These are phyloP conservation scores for Coniella lustricola DNA, from an alignment of 2,329 filamentous ascomycete species.

Conservation along the genomic window DNA sequence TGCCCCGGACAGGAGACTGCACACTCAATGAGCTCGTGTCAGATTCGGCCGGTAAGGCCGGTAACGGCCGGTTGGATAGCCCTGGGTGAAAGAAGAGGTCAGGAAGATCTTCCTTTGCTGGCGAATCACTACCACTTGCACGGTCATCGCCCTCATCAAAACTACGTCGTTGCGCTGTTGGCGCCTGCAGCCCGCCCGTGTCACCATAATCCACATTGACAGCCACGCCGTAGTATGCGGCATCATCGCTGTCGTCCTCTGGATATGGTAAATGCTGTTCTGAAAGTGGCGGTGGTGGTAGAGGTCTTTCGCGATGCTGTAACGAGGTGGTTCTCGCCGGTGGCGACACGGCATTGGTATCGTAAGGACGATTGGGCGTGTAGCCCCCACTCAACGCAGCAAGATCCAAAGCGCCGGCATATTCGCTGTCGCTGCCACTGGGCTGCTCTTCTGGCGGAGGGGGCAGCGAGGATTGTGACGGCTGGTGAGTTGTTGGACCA, in stretches of 20 bases:
- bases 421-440: slow-evolving; percentile 63
- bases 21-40: slow-evolving; percentile 50
- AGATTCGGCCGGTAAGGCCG: slow-evolving; percentile 53
- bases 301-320: slow-evolving; percentile 10
- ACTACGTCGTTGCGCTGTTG: slow-evolving; percentile 66
- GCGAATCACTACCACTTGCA: slow-evolving; percentile 57
- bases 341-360: slow-evolving; percentile 37
- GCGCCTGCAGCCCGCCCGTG: slow-evolving; percentile 81
- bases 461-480: slow-evolving; percentile 30
- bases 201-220: slow-evolving; percentile 80
- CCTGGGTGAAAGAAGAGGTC: slow-evolving; percentile 94
- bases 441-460: slow-evolving; percentile 42
- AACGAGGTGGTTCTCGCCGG: slow-evolving; percentile 26
- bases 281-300: slow-evolving; percentile 28
- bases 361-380: slow-evolving; percentile 44
- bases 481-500: slow-evolving; percentile 23
- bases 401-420: slow-evolving; percentile 60
- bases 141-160: slow-evolving; percentile 90
- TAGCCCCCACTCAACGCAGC: slow-evolving; percentile 68
- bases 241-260: slow-evolving; percentile 35
- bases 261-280: slow-evolving; percentile 30
- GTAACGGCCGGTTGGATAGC: slow-evolving; percentile 58
- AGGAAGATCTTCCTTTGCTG: slow-evolving; percentile 65
- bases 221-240: slow-evolving; percentile 8
- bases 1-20: slow-evolving; percentile 34